phyloP scores from a whole-genome alignment of 164 flowering plant genomes.

The Macadamia tetraphylla region DNA sequence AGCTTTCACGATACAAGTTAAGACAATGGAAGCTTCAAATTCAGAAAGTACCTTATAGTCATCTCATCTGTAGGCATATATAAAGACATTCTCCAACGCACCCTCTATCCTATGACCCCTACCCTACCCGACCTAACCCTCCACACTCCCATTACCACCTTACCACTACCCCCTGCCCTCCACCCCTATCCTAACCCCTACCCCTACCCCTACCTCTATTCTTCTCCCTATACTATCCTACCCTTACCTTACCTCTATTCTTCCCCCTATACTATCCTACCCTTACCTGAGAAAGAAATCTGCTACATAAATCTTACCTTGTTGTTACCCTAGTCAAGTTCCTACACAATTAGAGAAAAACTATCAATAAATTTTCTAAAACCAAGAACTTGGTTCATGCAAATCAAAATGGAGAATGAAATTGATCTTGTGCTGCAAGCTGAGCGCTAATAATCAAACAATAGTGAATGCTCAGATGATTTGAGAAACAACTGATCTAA shows the following conservation, averaged over 20 bases:
- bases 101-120: too few species aligned
- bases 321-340: constrained; percentile 57
- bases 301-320: constrained; percentile 32
- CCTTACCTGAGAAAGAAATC: neutral
- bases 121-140: too few species aligned
- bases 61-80: constrained; percentile 56
- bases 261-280: too few species aligned
- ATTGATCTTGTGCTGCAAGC: too few species aligned
- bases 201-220: too few species aligned
- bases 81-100: constrained; percentile 59
- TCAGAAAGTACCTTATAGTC: constrained; percentile 51
- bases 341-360: constrained; percentile 36
- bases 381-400: neutral
- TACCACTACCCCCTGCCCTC: too few species aligned
- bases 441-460: too few species aligned
- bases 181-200: too few species aligned
- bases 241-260: too few species aligned
- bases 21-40: neutral
- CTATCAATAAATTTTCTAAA: neutral
- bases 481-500: neutral
- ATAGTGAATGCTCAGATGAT: neutral
- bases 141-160: too few species aligned
- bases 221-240: too few species aligned
- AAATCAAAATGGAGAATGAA: neutral
- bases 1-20: neutral